A percentile compares a stretch with the other conserved stretches of the same genome.
Evolutionary conservation across 2,329 filamentous ascomycete genomes (phyloP).

Genomic region (Neodidymelliopsis sp.): DNA sequence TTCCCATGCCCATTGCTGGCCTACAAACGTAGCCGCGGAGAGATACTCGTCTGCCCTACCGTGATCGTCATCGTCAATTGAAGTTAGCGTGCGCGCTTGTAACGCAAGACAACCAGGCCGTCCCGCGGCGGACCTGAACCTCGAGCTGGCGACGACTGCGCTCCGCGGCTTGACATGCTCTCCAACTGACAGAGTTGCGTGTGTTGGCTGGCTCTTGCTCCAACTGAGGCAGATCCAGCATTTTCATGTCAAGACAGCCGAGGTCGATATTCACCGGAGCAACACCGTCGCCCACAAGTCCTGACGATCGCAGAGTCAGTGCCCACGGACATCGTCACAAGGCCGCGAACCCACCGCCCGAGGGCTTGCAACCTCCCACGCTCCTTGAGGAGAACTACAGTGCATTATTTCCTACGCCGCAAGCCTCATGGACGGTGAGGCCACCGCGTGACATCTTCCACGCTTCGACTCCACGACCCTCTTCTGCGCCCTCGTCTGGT

Average conservation of each 20-base stretch:
- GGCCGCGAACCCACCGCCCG: constrained; percentile 13
- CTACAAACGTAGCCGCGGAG: background rate
- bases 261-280: constrained; percentile 49
- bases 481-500: constrained; percentile 22
- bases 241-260: constrained; percentile 18
- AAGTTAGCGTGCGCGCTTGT: constrained; percentile 12
- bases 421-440: constrained; percentile 10
- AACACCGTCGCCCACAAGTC: constrained; percentile 13
- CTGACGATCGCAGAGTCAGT: constrained; percentile 24
- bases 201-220: constrained; percentile 21
- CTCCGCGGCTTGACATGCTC: constrained; percentile 18
- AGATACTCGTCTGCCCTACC: background rate
- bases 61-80: constrained; percentile 12
- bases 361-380: constrained; percentile 24
- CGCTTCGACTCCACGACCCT: constrained; percentile 18
- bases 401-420: background rate
- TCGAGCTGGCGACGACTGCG: constrained; percentile 7
- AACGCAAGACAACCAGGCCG: constrained; percentile 1
- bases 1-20: background rate
- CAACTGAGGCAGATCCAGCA: constrained; percentile 6
- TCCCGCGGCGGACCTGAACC: constrained; percentile 9
- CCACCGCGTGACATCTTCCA: constrained; percentile 1
- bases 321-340: constrained; percentile 34
- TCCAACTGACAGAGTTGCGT: constrained; percentile 21
- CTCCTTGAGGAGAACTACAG: constrained; percentile 17